Evolutionary conservation across 495 filamentous ascomycete genomes (phyloP).

Genomic region (Annulohypoxylon stygium): DNA sequence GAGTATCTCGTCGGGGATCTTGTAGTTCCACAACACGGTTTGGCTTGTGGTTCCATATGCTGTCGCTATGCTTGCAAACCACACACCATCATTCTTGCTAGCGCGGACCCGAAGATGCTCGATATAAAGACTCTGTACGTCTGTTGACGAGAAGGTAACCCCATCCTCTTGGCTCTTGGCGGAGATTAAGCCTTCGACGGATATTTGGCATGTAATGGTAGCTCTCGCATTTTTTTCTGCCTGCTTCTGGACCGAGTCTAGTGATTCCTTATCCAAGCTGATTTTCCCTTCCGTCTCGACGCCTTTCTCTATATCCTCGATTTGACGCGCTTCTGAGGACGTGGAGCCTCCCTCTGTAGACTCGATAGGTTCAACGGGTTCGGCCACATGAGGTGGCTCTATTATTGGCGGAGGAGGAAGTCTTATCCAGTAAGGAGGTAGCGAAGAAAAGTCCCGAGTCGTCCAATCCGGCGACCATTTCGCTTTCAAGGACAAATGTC

Average conservation of each 20-base stretch:
- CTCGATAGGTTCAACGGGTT: slow-evolving; percentile 9
- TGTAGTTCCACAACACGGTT: slow-evolving; percentile 72
- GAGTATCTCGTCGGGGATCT: slow-evolving; percentile 67
- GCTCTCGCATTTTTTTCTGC: slow-evolving; percentile 36
- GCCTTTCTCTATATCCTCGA: slow-evolving; percentile 20
- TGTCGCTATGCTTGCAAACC: slow-evolving; percentile 70
- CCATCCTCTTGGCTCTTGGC: slow-evolving; percentile 55
- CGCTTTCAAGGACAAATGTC: slow-evolving; percentile 68
- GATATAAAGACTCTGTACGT: slow-evolving; percentile 57
- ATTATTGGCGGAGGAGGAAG: slow-evolving; percentile 54
- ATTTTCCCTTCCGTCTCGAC: slow-evolving; percentile 27
- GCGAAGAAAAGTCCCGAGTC: slow-evolving; percentile 61
- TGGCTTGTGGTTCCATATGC: slow-evolving; percentile 65
- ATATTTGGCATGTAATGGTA: slow-evolving; percentile 62
- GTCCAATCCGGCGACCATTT: slow-evolving; percentile 70
- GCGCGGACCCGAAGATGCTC: slow-evolving; percentile 56
- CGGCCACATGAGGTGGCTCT: slow-evolving; percentile 16
- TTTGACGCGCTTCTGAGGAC: not conserved
- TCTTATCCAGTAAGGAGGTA: slow-evolving; percentile 74
- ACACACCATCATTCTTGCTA: slow-evolving; percentile 59
- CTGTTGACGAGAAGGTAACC: slow-evolving; percentile 33
- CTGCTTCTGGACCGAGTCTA: slow-evolving; percentile 54
- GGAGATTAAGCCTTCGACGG: slow-evolving; percentile 55
- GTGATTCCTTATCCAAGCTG: slow-evolving; percentile 49
- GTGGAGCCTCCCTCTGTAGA: slow-evolving; percentile 3